A percentile compares a stretch with the other conserved stretches of the same genome.
Conservation (phyloP, 2,329 filamentous ascomycete genomes). For the Parastagonospora nodorum region DNA sequence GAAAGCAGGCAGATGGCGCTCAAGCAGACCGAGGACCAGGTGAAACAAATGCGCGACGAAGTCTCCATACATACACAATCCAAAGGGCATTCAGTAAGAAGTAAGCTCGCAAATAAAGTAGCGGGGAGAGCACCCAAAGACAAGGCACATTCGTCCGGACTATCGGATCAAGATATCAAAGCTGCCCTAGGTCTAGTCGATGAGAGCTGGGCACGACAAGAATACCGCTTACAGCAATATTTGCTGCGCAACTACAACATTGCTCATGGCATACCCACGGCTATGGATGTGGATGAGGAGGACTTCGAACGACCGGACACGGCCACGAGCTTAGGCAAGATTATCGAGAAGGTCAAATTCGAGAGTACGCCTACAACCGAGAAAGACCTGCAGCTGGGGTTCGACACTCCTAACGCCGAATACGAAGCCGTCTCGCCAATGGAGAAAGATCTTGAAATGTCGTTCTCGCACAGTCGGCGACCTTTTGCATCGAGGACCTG, state of each 20-base stretch:
- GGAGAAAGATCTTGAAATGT: conserved; percentile 41
- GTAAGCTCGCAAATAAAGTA: conserved; percentile 40
- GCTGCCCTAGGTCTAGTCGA: conserved; percentile 54
- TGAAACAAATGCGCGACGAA: conserved; percentile 58
- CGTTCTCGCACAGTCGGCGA: conserved; percentile 24
- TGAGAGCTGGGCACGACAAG: conserved; percentile 57
- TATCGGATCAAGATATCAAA: conserved; percentile 57
- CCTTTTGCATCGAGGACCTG: conserved; percentile 9
- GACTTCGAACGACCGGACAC: conserved; percentile 51
- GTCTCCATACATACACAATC: conserved; percentile 23
- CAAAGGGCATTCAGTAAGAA: conserved; percentile 41
- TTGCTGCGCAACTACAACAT: conserved; percentile 55
- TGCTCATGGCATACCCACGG: conserved; percentile 49
- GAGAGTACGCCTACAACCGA: conserved; percentile 53
- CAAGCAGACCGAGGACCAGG: conserved; percentile 62
- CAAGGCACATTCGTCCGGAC: conserved; percentile 25
- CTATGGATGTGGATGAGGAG: conserved; percentile 53
- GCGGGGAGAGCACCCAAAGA: conserved; percentile 32
- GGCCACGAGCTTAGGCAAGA: conserved; percentile 47
- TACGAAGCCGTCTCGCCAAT: conserved; percentile 23
- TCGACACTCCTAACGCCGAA: conserved; percentile 10
- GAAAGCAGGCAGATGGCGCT: conserved; percentile 66
- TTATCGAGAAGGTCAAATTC: conserved; percentile 51
- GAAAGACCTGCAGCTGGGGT: conserved; percentile 41
- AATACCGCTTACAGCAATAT: conserved; percentile 53